Evolutionary conservation across 148 eudicot genomes (phyloP), one percentile per base, ranked within the genome.

Genomic region (Nyssa sinensis): DNA sequence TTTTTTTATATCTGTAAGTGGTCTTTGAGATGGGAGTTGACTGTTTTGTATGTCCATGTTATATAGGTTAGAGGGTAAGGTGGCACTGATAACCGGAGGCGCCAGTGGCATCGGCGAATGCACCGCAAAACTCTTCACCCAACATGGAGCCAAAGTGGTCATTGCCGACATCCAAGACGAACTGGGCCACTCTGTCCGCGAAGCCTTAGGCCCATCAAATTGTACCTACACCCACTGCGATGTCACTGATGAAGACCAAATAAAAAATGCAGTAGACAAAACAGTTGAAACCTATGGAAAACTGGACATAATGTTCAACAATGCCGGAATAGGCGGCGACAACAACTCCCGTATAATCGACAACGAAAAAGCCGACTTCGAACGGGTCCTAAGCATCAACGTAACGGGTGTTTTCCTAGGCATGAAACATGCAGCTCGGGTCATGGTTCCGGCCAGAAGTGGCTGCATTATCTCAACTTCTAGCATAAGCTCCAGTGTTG

Each of bases 341-440:
- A n/a, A 41, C 19, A 81, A 62, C 44, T 62, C 81, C 3, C 74
- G 76, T 2, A 82, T 85, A 34, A 2, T 79, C 16, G 81, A 82
- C 67, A 60, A 34, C 19, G 65, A 70, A 0, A 81, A 66, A 41
- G 34, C 74, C 0, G 80, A 87, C 14, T 87, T 87, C 37, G 85
- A 89, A 19, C 41, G 84, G 0, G 78, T 82, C 12, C n/a, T 87
- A 0, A 47, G 35, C 27, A 53, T 82, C 1, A 87, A 87, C 35
- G 77, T 85, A 4, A 67, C 82, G 1, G 89, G 88, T 1, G 82
- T 82, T 3, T 87, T 87, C 53, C 78, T 89, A 64, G 90, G 93
- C 21, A 84, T 79, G 67, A 89, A 89, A 49, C 88, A 89, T 24
- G 93, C 91, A 0, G 89, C 93, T 2, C 73, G 86, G 0, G 90